These are phyloP conservation scores for Metschnikowia colocasiae DNA, from an alignment of 805 yeast species.

Conservation along the genomic window DNA sequence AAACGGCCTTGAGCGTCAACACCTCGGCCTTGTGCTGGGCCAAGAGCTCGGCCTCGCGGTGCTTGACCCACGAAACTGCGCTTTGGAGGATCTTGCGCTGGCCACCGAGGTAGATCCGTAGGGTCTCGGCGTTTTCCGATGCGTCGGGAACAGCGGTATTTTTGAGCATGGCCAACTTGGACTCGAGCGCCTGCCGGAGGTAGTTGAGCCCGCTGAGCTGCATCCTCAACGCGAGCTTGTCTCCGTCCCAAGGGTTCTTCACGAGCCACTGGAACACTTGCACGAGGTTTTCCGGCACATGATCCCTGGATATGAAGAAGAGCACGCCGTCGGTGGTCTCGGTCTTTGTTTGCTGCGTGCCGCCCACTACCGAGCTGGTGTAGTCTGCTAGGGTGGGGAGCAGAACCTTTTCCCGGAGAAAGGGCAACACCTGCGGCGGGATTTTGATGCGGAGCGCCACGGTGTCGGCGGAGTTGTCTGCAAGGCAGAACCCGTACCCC, in stretches of 20 bases:
- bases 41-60: slow-evolving; percentile 44
- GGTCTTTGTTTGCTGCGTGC: slow-evolving; percentile 9
- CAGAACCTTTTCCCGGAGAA: slow-evolving; percentile 30
- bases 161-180: slow-evolving; percentile 43
- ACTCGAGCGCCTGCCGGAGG: slow-evolving; percentile 46
- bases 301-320: slow-evolving; percentile 33
- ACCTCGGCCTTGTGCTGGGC: slow-evolving; percentile 42
- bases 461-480: slow-evolving; percentile 54
- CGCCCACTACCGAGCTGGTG: slow-evolving; percentile 33
- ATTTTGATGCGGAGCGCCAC: slow-evolving; percentile 60
- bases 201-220: slow-evolving; percentile 59
- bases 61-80: slow-evolving; percentile 43
- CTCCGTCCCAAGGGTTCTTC: slow-evolving; percentile 45
- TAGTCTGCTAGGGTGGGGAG: slow-evolving; percentile 35
- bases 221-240: slow-evolving; percentile 47
- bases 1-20: slow-evolving; percentile 55
- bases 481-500: slow-evolving; percentile 75
- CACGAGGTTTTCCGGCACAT: slow-evolving; percentile 44
- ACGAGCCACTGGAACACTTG: slow-evolving; percentile 54
- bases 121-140: slow-evolving; percentile 17
- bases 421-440: slow-evolving; percentile 29
- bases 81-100: slow-evolving; percentile 47
- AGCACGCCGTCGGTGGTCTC: slow-evolving; percentile 33
- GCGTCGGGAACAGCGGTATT: slow-evolving; percentile 16
- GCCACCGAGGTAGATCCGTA: slow-evolving; percentile 45